Evolutionary conservation across 1,284 basidiomycete genomes (phyloP), one percentile per base, ranked within the genome.

Genomic region (Moesziomyces sp.): DNA sequence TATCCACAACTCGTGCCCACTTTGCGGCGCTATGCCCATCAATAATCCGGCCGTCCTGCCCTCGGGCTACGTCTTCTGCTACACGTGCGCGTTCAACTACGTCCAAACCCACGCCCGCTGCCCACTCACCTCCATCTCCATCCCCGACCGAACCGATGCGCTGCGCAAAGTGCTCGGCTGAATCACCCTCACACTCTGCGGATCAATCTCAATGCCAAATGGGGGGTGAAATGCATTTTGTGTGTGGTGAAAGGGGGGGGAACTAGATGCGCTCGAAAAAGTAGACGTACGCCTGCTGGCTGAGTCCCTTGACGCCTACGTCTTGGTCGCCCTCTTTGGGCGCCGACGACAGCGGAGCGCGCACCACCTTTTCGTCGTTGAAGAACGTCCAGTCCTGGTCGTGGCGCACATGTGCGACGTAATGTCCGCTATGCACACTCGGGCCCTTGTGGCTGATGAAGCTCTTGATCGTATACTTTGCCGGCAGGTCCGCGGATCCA

Each of bases 381-480:
- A 69, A 81, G 19, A 79, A 76, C 5, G 75, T 44, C 79, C 79
- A 81, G 5, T 60, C 63, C 0, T 66, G 46, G 0, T 46, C 64
- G 1, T 53, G 85, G 44, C 87, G 87, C 43, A 94, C 88, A 82
- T 95, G 93, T 24, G 92, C 91, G 21, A 94, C 92, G 80, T 97
- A 98, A 82, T 97, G 95, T 0, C 94, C 95, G 0, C 93, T 94
- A 83, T 75, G 73, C 2, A 75, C 68, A 18, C 57, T 60, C 0
- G 93, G 92, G 0, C 95, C 96, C 80, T 97, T 98, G 87, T 99
- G 96, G 58, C 94, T 97, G 79, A 99, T 90, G 86, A 98, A 98
- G 10, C 92, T 92, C 84, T 94, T 93, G 34, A 97, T 88, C 43
- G 86, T 86, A 86, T 94, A 98, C 18, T 85, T 85, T 0, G 91